Base-by-base conservation (phyloP, 495 filamentous ascomycete genomes). In the Xylaria grammica region DNA sequence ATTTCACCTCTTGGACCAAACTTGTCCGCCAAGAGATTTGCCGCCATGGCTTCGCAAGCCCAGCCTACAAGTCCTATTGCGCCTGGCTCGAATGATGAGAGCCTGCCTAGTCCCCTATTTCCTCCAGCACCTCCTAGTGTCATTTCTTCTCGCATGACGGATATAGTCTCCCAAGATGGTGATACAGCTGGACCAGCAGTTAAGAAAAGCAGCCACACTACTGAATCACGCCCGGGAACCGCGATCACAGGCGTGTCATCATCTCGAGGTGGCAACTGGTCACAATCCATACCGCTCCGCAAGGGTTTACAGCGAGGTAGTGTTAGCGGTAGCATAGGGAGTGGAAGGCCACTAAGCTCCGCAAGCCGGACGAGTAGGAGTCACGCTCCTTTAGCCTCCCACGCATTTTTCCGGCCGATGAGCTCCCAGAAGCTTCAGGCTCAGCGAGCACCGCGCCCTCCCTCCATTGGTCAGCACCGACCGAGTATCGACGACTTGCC, bases 341-440 rank as follows among this genome's bases (percentile, higher is more conserved):
- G 72, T 50, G 80, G 75, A 15, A 75, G 89, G 66, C 90, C 90
- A 11, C 75, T 77, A 26, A 90, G 85, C 65, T 85, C 89, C 2
- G 84, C 84, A 3, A 92, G 90, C 73, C 85, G 87, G 70, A 94
- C 84, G 2, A 92, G 90, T 72, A 85, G 88, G 70, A 94, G 91
- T 19, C 95, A 99, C 81, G 94, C 96, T 38, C 94, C 95, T 8
- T 79, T 99, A 30, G 88, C 93, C 8, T 92, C 93, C 15, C 89
- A 94, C 67, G 94, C 90, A 20, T 98, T 99, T 76, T 97, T 97
- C 69, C 89, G 89, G 9, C 95, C 95, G 19, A 96, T 99, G 95
- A 97, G 93, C 78, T 96, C 93, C 24, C 94, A 97, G 75, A 87
- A 91, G 72, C 81, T 97, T 52, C 95, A 99, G 76, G 94, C 93